Percentiles rank a stretch among this genome's conserved stretches.
These are phyloP conservation scores for Lathyrus oleraceus DNA, from an alignment of 306 rosid species.

Conservation along the genomic window DNA sequence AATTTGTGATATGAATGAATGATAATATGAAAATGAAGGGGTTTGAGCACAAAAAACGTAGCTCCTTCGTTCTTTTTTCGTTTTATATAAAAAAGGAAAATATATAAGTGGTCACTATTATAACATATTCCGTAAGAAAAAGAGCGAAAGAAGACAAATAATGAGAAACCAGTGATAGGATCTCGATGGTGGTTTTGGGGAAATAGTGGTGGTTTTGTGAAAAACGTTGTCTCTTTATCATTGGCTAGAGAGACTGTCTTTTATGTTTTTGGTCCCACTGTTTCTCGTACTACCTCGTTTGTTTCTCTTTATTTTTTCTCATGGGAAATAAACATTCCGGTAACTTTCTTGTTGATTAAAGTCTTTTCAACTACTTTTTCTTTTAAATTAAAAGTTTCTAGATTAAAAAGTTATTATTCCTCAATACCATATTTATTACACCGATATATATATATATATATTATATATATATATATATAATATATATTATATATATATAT, in stretches of 20 bases:
- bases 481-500: no score
- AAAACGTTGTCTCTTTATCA: constrained; percentile 53
- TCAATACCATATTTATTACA: no score
- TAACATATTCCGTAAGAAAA: background rate
- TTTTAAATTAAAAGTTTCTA: background rate
- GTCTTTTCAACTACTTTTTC: background rate
- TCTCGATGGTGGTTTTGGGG: constrained; percentile 33
- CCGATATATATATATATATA: no score
- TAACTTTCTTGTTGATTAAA: background rate
- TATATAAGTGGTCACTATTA: constrained; percentile 22
- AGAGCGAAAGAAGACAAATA: background rate
- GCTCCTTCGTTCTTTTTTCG: background rate
- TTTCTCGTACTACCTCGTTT: background rate
- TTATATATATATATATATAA: no score
- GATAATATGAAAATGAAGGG: background rate
- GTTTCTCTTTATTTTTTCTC: background rate
- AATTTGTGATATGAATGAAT: background rate
- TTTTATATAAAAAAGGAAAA: constrained; percentile 4
- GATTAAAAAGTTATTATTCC: no score
- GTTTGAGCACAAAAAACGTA: background rate
- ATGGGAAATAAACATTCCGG: background rate
- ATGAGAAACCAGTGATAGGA: background rate
- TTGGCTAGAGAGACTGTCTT: constrained; percentile 44
- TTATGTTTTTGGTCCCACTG: constrained; percentile 9
- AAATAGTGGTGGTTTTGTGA: constrained; percentile 56